Conservation (phyloP, 805 yeast species). For the Cyberlindnera veronae region DNA sequence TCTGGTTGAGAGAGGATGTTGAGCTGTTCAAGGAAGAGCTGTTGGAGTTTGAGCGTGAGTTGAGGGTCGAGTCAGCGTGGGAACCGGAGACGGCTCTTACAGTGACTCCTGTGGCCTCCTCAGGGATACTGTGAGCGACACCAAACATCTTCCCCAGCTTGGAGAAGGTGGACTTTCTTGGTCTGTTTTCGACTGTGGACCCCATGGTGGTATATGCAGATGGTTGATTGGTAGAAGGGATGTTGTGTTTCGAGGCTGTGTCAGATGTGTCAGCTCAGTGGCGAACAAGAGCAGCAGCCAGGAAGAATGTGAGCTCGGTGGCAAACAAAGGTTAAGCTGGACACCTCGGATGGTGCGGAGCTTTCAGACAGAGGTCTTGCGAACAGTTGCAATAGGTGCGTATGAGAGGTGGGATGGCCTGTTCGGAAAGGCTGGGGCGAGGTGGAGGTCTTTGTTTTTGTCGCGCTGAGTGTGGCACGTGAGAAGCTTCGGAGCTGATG, state of each 20-base stretch:
- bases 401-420: no score
- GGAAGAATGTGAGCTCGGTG: no score
- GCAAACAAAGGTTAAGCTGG: no score
- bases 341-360: no score
- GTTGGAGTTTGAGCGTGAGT: slow-evolving; percentile 10
- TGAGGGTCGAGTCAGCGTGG: neutral
- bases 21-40: slow-evolving; percentile 14
- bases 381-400: no score
- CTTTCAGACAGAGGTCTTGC: no score
- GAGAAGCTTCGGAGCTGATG: no score
- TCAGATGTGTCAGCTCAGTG: neutral
- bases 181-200: slow-evolving; percentile 16
- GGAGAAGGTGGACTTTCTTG: slow-evolving; percentile 29
- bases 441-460: no score
- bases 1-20: slow-evolving; percentile 15
- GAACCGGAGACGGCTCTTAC: neutral
- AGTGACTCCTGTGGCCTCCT: slow-evolving; percentile 1
- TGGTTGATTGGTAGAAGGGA: neutral
- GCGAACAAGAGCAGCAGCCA: neutral
- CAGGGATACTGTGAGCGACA: slow-evolving; percentile 14
- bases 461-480: no score
- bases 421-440: no score
- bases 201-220: slow-evolving; percentile 5
- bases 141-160: slow-evolving; percentile 30
- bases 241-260: neutral